Percentiles rank a stretch among this genome's conserved stretches.
Conservation (phyloP, 805 yeast genomes). For the Wickerhamiella hasegawae region DNA sequence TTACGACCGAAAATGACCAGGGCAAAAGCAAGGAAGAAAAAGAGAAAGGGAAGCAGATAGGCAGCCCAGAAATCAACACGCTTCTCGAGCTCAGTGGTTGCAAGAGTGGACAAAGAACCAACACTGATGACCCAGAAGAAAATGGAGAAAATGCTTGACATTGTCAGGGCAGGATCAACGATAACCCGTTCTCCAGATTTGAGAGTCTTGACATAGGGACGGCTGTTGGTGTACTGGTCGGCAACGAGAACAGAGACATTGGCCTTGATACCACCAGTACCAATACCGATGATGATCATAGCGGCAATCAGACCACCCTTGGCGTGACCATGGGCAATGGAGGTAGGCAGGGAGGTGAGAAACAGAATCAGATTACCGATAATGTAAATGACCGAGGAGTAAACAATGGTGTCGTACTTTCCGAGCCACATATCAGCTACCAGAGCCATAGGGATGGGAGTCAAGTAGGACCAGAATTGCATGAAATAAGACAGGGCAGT, state of each 20-base stretch:
- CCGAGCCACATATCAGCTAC: conserved; percentile 64
- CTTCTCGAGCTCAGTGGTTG: conserved; percentile 57
- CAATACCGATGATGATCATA: conserved; percentile 49
- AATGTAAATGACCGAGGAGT: conserved; percentile 42
- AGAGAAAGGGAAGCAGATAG: conserved; percentile 53
- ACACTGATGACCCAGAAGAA: conserved; percentile 64
- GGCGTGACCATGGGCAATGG: conserved; percentile 25
- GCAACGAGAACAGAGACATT: conserved; percentile 64
- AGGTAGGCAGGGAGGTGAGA: conserved; percentile 51
- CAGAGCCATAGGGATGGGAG: conserved; percentile 65
- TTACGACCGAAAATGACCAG: conserved; percentile 40
- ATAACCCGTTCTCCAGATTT: conserved; percentile 53
- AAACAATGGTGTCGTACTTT: conserved; percentile 49
- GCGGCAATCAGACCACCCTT: conserved; percentile 46
- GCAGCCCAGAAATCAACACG: conserved; percentile 52
- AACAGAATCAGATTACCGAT: conserved; percentile 48
- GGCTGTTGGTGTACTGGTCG: conserved; percentile 48
- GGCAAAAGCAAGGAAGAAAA: conserved; percentile 43
- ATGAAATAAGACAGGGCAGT: conserved; percentile 59
- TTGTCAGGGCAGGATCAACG: conserved; percentile 51
- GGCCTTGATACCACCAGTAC: conserved; percentile 70
- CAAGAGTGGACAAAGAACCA: conserved; percentile 60
- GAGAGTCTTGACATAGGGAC: conserved; percentile 40
- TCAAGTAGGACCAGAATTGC: conserved; percentile 70
- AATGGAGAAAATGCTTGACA: conserved; percentile 58